Evolutionary conservation across 331 rosid genomes (phyloP), one percentile per base, ranked within the genome.

Genomic region (Quercus tomentella): DNA sequence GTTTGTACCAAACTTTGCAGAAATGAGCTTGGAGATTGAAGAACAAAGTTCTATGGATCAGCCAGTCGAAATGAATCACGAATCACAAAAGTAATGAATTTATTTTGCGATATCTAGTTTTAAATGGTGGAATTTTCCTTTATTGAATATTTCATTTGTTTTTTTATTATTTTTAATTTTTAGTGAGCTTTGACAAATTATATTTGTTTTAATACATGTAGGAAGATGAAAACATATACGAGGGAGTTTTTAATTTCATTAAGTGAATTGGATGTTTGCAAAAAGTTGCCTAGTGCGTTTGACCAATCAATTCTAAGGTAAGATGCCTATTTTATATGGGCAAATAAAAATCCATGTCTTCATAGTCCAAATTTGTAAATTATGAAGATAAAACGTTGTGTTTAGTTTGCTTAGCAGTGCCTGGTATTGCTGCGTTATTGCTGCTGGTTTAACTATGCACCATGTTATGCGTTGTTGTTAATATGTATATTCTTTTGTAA

Each of bases 241-340:
- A 86, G 93, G 73, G 99, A 93, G 52, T 93, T 93, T 82, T 85
- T 96, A 20, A 70, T 96, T 70, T 93, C 99, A 2, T 55, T 96
- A 14, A 88, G 93, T 58, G 91, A 86, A 67, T 88, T 91, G 88
- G 98, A 93, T 75, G 56, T 61, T 31, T 93, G 99, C 92, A 82
- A 87, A 81, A 89, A 88, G 82, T 75, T 96, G 54, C 97, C 99
- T 6, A 83, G 86, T 74, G 92, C 91, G 70, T 86, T 93, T 82
- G 93, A 96, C 77, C 93, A 28, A 82, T 89, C 97, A 68, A 78
- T 93, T 83, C 15, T 90, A 22, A 87, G 97, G 99, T 96, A 83
- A 83, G 85, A 45, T 57, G 77, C 72, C 76, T 71, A 20, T 71
- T 33, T 35, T 22, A 67, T 49, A 12, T 58, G 61, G 51, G 73